Evolutionary conservation across 2,329 filamentous ascomycete genomes (phyloP), one percentile per base, ranked within the genome.

Genomic region (Sclerotinia subarctica): DNA sequence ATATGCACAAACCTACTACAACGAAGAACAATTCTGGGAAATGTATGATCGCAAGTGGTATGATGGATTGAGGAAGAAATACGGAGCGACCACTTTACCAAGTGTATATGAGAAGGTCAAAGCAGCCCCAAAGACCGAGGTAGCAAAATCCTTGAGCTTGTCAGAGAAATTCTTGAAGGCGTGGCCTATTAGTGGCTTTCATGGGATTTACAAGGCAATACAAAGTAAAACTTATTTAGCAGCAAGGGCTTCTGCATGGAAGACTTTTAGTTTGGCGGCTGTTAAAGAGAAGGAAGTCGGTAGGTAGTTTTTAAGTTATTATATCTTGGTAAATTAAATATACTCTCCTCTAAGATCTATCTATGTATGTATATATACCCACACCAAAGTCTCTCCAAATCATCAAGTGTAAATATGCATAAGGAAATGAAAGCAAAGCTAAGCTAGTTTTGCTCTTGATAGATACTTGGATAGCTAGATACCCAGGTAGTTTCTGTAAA

Each of bases 1-100:
- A 17, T 96, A 96, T 78, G 92, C 92, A 3, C 90, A 94, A 75
- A 90, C 91, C 0, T 96, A 93, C 80, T 95, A 95, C 78, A 84
- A 85, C n/a, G 85, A 90, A 75, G 80, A 84, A 0, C 86, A 91
- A 75, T 93, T 91, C 78, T 91, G 88, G 88, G 74, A 79, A 46
- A 81, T 88, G 64, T 91, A 91, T 76, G 82, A 86, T 60, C 78
- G 80, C 54, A 74, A 76, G 15, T 86, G 83, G 83, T 92, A 93
- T 76, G 84, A 90, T 44, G 80, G 75, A 1, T 79, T 93, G 72
- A 81, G 90, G 21, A 70, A 75, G 32, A 90, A 89, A 76, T 92
- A 90, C 78, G 77, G 82, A 59, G 90, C 89, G 17, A 80, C 80
- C 0, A 81, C 82, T 8, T 78, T 92, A 73, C 90, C 90, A 35